phyloP scores from a whole-genome alignment of 1,284 basidiomycete species.

The Apiotrichum gamsii region DNA sequence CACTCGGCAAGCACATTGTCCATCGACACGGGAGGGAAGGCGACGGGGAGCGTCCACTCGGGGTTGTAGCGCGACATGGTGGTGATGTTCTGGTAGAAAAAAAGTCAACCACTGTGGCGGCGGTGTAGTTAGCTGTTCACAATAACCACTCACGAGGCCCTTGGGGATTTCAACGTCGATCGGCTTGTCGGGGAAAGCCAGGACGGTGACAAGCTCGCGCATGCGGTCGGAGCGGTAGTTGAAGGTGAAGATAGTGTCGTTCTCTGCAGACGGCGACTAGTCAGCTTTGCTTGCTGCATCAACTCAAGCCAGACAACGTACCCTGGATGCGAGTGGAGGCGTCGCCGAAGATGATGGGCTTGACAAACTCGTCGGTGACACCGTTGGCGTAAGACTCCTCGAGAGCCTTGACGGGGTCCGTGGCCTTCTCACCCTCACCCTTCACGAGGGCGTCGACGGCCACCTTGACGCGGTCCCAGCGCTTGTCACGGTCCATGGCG shows the following conservation, averaged over 20 bases:
- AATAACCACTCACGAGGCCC: slow-evolving; percentile 62
- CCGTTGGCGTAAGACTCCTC: slow-evolving; percentile 69
- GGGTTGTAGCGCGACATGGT: slow-evolving; percentile 91
- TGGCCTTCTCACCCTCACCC: slow-evolving; percentile 61
- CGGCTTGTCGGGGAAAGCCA: slow-evolving; percentile 73
- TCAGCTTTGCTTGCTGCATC: not conserved
- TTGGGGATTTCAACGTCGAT: slow-evolving; percentile 76
- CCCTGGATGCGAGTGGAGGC: slow-evolving; percentile 73
- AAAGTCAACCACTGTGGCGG: too few relatives aligned
- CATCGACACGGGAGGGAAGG: slow-evolving; percentile 85
- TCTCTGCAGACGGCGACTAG: slow-evolving; percentile 39
- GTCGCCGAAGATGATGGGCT: slow-evolving; percentile 79
- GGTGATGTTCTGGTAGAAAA: slow-evolving; percentile 75
- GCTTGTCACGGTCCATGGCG: slow-evolving; percentile 91
- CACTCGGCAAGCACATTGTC: slow-evolving; percentile 86
- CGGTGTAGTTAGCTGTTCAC: too few relatives aligned
- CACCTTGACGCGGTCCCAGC: slow-evolving; percentile 84
- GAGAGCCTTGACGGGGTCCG: slow-evolving; percentile 62
- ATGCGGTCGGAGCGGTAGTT: slow-evolving; percentile 93
- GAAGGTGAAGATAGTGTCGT: slow-evolving; percentile 84
- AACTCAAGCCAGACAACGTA: slow-evolving; percentile 43
- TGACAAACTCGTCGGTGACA: slow-evolving; percentile 86
- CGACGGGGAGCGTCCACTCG: slow-evolving; percentile 76
- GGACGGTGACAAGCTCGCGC: slow-evolving; percentile 74
- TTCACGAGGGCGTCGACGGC: slow-evolving; percentile 74